phyloP scores from a whole-genome alignment of 345 rosid genomes.

The Salix suchowensis region DNA sequence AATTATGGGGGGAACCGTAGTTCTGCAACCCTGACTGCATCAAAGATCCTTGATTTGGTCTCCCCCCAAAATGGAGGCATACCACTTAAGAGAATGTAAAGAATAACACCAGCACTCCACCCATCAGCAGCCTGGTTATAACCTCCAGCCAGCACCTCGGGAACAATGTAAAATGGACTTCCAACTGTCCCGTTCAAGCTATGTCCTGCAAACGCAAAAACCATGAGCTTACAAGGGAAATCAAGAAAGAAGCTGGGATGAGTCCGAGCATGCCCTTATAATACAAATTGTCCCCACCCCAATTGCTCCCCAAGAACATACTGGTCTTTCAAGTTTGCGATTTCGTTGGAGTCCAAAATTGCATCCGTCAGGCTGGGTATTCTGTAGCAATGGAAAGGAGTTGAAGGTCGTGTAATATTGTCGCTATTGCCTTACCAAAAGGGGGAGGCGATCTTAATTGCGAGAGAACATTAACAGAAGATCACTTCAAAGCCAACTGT shows the following conservation, averaged over 20 bases:
- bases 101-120: slow-evolving; percentile 79
- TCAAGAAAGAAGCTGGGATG: background rate
- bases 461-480: slow-evolving; percentile 11
- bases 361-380: slow-evolving; percentile 41
- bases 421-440: slow-evolving; percentile 38
- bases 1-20: slow-evolving; percentile 59
- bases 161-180: slow-evolving; percentile 73
- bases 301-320: slow-evolving; percentile 62
- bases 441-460: slow-evolving; percentile 5
- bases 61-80: slow-evolving; percentile 78
- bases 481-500: slow-evolving; percentile 10
- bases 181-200: slow-evolving; percentile 61
- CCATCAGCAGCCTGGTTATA: slow-evolving; percentile 70
- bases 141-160: slow-evolving; percentile 65
- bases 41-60: slow-evolving; percentile 75
- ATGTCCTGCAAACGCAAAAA: slow-evolving; percentile 39
- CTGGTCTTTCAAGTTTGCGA: slow-evolving; percentile 57
- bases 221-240: slow-evolving; percentile 11
- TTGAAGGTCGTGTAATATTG: slow-evolving; percentile 23
- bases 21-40: slow-evolving; percentile 77
- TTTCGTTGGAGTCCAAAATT: slow-evolving; percentile 45
- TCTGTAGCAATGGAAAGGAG: slow-evolving; percentile 42
- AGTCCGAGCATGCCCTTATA: slow-evolving; percentile 60
- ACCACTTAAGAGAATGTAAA: slow-evolving; percentile 64
- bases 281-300: slow-evolving; percentile 81